Base-by-base conservation (phyloP, 2,329 filamentous ascomycete species). In the Sarocladium kiliense region DNA sequence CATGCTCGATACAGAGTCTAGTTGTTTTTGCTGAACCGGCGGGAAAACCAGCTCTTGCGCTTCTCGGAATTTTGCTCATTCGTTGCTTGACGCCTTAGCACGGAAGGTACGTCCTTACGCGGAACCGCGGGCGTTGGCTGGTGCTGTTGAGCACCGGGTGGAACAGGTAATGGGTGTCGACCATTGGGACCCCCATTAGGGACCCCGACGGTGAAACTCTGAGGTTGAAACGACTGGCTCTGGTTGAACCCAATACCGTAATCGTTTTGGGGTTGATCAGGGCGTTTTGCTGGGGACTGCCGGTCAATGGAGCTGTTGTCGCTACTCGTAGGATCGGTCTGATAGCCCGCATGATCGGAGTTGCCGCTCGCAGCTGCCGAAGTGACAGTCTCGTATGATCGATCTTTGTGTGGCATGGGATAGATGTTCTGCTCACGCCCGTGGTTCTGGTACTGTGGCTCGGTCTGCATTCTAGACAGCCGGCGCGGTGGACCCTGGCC, bases 221-320 rank as follows among this genome's bases (percentile, higher is more conserved):
- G 47, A 11, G 47, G 27, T 36, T 51, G 47, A 11, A 36, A 34
- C 11, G 47, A 32, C 36, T 51, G 26, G 18, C 27, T 36, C 57
- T 77, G 76, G 47, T 67, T 74, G 63, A 81, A 80, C 42, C 74
- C 76, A 59, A 86, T 86, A 53, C 87, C 87, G 63, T 89, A 89
- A 59, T 79, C 80, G 54, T 88, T 86, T 5, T 72, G 65, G 7
- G 79, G 77, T 50, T 85, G 79, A 14, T 51, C 27, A 26, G 64
- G 65, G 56, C 77, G 80, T 63, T 81, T 80, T 34, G 77, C 74
- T 4, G 77, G 75, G 53, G 85, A 80, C 23, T 85, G 76, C 58
- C 90, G 86, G 66, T 96, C 90, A 62, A 95, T 83, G 1, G 91
- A 96, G 73, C 90, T 95, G 73, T 96, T 96, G 66, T 96, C 89